Evolutionary conservation across 768 basidiomycete genomes (phyloP).

Genomic region (Leucosporidium scottii): DNA sequence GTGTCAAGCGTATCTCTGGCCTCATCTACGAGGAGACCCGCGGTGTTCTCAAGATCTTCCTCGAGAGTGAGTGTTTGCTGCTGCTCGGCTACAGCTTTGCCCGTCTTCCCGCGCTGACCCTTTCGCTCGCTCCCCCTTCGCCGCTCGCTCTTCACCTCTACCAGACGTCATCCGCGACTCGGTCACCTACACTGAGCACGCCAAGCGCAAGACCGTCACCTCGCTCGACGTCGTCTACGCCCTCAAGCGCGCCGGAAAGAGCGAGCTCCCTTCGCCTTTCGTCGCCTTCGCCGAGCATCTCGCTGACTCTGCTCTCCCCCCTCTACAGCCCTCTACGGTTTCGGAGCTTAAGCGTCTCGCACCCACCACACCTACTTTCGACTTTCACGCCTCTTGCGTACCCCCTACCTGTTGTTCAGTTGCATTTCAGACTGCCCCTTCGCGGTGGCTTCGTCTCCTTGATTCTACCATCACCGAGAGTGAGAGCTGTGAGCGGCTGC

Average conservation of each 20-base stretch:
- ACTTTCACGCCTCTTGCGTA: no score
- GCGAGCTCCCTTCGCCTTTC: no score
- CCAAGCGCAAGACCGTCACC: constrained; percentile 81
- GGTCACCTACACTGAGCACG: constrained; percentile 97
- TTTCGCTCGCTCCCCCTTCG: neutral
- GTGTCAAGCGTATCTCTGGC: constrained; percentile 93
- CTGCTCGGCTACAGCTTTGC: no score
- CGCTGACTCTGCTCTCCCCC: no score
- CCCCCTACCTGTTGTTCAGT: no score
- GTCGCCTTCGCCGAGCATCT: no score
- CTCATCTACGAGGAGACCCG: constrained; percentile 90
- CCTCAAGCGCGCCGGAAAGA: constrained; percentile 53
- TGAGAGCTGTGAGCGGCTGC: no score
- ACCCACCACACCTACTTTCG: no score
- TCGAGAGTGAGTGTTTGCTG: constrained; percentile 50
- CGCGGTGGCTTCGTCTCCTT: no score
- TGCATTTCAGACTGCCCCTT: no score
- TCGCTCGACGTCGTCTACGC: constrained; percentile 72
- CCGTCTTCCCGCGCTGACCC: neutral
- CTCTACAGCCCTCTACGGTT: neutral
- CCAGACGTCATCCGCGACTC: constrained; percentile 62
- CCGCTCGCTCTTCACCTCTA: neutral
- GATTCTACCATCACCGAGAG: no score
- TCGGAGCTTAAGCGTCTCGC: neutral
- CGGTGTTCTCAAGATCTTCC: constrained; percentile 90